These are phyloP conservation scores for Nothophytophthora sp. DNA, from an alignment of 352 stramenopile species.

Conservation along the genomic window DNA sequence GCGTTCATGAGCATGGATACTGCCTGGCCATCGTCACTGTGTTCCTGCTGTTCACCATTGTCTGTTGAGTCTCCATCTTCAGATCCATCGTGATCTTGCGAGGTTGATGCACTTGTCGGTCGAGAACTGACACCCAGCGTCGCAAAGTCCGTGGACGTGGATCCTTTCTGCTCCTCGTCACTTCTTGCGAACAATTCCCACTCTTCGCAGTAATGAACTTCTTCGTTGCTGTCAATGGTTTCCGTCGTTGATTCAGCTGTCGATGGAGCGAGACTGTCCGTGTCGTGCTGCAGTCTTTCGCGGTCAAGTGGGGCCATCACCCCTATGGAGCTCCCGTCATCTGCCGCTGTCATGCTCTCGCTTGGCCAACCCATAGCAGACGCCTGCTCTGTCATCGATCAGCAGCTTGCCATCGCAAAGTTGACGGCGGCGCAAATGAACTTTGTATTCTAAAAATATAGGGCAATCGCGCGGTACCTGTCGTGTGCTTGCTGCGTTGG, in stretches of 20 bases:
- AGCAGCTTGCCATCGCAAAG: neutral
- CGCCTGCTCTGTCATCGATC: conserved; percentile 5
- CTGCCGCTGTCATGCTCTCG: conserved; percentile 3
- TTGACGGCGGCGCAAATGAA: conserved; percentile 10
- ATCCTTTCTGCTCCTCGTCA: neutral
- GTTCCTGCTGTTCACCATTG: neutral
- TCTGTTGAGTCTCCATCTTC: conserved; percentile 5
- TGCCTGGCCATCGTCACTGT: neutral
- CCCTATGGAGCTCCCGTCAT: conserved; percentile 5
- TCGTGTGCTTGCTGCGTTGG: too few species aligned
- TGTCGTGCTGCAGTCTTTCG: neutral
- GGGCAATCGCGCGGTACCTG: too few species aligned
- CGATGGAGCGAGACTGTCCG: conserved; percentile 6
- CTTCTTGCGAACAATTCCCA: conserved; percentile 31
- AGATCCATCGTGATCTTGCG: neutral
- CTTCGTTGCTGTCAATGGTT: conserved; percentile 41
- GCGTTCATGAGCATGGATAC: neutral
- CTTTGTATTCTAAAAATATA: conserved; percentile 32
- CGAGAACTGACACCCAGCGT: neutral
- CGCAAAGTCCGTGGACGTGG: neutral
- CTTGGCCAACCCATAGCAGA: conserved; percentile 2
- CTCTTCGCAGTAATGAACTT: conserved; percentile 37
- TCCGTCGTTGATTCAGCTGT: conserved; percentile 36
- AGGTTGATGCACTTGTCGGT: too few species aligned
- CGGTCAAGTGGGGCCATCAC: neutral